Percentiles rank a stretch among this genome's conserved stretches.
These are phyloP conservation scores for Bryopsis sp. DNA, from an alignment of 139 green algal genomes.

Conservation along the genomic window DNA sequence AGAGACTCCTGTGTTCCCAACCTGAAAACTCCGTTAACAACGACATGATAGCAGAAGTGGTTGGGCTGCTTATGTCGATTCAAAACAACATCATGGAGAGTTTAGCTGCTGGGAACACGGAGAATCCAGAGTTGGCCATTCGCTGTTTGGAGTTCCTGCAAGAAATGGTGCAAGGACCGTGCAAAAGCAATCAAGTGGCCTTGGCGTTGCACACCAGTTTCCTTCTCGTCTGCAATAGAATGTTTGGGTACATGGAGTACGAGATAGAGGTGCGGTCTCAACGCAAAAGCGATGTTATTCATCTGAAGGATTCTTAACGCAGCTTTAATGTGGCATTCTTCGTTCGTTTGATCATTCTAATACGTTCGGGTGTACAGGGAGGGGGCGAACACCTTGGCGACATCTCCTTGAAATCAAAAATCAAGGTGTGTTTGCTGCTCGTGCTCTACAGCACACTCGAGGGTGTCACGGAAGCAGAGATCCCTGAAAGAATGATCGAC, in stretches of 20 bases:
- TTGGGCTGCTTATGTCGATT: constrained; percentile 23
- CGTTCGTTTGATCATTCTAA: no score
- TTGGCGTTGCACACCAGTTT: constrained; percentile 18
- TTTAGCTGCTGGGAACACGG: constrained; percentile 17
- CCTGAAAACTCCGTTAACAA: background rate
- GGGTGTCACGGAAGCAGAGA: constrained; percentile 1
- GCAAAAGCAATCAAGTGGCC: constrained; percentile 22
- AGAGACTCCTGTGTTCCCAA: constrained; percentile 21
- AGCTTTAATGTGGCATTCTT: no score
- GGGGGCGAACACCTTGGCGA: no score
- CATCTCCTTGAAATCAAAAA: constrained; percentile 20
- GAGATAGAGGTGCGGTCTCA: no score
- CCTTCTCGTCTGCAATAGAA: constrained; percentile 25
- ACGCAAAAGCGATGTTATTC: no score
- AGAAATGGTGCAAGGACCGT: constrained; percentile 31
- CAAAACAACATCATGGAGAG: constrained; percentile 17
- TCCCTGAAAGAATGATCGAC: constrained; percentile 19
- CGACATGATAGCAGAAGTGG: constrained; percentile 23
- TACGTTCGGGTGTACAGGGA: no score
- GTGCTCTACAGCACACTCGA: constrained; percentile 22
- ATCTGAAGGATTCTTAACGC: no score
- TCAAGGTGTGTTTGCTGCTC: constrained; percentile 17
- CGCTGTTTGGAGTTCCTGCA: constrained; percentile 23
- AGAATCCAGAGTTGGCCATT: constrained; percentile 21
- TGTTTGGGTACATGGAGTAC: constrained; percentile 28